Percentiles rank a stretch among this genome's conserved stretches.
Evolutionary conservation across 2,329 filamentous ascomycete genomes (phyloP).

Genomic region (Trichophyton benhamiae): DNA sequence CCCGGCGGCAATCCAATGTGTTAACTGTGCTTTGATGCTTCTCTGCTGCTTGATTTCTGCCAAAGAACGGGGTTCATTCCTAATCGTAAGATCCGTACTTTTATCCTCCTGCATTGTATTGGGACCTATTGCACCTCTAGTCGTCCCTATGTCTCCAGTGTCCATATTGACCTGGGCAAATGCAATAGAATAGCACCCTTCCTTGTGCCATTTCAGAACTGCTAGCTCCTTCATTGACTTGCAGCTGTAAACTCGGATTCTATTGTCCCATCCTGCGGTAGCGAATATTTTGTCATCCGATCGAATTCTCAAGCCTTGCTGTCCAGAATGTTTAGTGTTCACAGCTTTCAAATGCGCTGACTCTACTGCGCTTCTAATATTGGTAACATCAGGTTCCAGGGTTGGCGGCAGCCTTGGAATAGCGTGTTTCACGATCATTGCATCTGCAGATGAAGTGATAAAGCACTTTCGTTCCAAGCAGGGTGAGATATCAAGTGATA

Average conservation of each 20-base stretch:
- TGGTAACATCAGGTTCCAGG: not conserved
- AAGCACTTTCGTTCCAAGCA: slow-evolving; percentile 44
- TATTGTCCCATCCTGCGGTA: slow-evolving; percentile 85
- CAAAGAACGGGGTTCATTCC: slow-evolving; percentile 15
- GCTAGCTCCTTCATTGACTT: slow-evolving; percentile 78
- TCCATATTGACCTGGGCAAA: slow-evolving; percentile 44
- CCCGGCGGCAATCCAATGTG: slow-evolving; percentile 82
- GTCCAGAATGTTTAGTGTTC: slow-evolving; percentile 80
- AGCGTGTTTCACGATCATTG: slow-evolving; percentile 63
- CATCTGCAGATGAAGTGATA: slow-evolving; percentile 72
- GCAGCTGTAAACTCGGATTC: slow-evolving; percentile 65
- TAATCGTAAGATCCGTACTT: slow-evolving; percentile 5
- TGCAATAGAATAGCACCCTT: slow-evolving; percentile 69
- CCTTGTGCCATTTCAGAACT: slow-evolving; percentile 86
- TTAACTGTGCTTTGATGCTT: slow-evolving; percentile 50
- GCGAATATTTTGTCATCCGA: slow-evolving; percentile 73
- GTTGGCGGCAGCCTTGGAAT: slow-evolving; percentile 33
- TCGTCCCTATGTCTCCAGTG: slow-evolving; percentile 15
- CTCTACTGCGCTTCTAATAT: slow-evolving; percentile 9
- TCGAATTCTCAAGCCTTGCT: slow-evolving; percentile 67
- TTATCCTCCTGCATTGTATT: slow-evolving; percentile 7
- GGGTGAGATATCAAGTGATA: slow-evolving; percentile 54
- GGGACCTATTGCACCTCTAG: not conserved
- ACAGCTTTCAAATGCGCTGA: slow-evolving; percentile 45
- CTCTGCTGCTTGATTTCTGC: slow-evolving; percentile 52